phyloP scores from a whole-genome alignment of 176 grass and related monocot species.

The Puya raimondii region DNA sequence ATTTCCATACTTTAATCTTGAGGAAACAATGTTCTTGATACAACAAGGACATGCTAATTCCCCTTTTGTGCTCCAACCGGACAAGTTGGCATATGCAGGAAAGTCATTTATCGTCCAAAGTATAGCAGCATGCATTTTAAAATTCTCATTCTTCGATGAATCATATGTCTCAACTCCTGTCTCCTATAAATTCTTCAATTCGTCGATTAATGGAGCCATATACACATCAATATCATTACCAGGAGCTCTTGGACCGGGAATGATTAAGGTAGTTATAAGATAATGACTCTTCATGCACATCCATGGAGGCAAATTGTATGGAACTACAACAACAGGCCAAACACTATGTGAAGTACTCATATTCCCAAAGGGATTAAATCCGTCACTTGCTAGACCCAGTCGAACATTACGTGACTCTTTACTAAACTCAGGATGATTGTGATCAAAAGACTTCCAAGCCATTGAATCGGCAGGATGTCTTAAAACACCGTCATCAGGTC shows the following conservation, averaged over 20 bases:
- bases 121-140: not conserved
- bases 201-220: not conserved
- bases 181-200: not conserved
- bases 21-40: not conserved
- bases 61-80: no score
- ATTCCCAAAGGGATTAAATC: no score
- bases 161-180: not conserved
- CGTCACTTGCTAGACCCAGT: no score
- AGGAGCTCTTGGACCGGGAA: not conserved
- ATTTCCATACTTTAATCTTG: not conserved
- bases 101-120: not conserved
- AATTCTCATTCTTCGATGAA: not conserved
- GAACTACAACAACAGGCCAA: no score
- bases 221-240: not conserved
- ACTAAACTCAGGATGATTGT: no score
- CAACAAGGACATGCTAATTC: not conserved
- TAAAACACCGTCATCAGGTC: no score
- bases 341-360: no score
- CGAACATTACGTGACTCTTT: no score
- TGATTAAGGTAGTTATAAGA: not conserved
- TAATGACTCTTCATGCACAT: not conserved
- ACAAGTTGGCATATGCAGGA: not conserved
- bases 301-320: not conserved
- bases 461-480: no score
- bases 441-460: no score